A percentile compares a stretch with the other conserved stretches of the same genome.
phyloP scores from a whole-genome alignment of 2,329 filamentous ascomycete species.

The Fusarium pseudonygamai region DNA sequence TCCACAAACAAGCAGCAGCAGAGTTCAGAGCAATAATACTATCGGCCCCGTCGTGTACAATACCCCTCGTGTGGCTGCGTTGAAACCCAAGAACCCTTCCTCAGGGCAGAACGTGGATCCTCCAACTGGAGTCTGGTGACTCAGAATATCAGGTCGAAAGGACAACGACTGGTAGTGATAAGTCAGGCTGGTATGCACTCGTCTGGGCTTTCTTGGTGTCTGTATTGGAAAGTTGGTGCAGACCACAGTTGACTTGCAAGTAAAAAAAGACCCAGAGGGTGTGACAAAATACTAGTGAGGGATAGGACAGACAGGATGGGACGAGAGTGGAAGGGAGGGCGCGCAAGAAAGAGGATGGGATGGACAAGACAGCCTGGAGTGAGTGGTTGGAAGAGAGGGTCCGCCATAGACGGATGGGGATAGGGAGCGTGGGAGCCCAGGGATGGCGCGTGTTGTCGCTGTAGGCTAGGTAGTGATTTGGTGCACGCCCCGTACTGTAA shows the following conservation, averaged over 20 bases:
- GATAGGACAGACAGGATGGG: conserved; percentile 19
- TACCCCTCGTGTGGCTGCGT: conserved; percentile 40
- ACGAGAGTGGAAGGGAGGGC: conserved; percentile 27
- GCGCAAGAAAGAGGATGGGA: conserved; percentile 10
- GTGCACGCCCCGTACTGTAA: conserved; percentile 17
- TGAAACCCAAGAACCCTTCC: conserved; percentile 36
- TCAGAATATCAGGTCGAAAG: conserved; percentile 40
- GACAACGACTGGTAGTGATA: conserved; percentile 42
- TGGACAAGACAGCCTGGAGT: conserved; percentile 29
- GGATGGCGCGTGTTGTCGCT: conserved; percentile 39
- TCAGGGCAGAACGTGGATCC: conserved; percentile 43
- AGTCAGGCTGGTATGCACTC: conserved; percentile 44
- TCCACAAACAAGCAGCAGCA: conserved; percentile 5
- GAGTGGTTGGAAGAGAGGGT: conserved; percentile 29
- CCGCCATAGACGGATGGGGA: neutral
- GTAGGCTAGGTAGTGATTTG: conserved; percentile 26
- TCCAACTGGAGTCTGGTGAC: conserved; percentile 39
- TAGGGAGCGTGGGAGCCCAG: neutral
- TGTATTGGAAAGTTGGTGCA: conserved; percentile 38
- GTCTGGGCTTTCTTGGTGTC: conserved; percentile 8
- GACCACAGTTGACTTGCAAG: conserved; percentile 12
- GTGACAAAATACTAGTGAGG: conserved; percentile 24
- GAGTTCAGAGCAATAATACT: neutral
- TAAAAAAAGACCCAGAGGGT: conserved; percentile 32
- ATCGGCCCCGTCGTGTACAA: neutral